Base-by-base conservation (phyloP, 2,329 filamentous ascomycete genomes). In the Erysiphe neolycopersici region DNA sequence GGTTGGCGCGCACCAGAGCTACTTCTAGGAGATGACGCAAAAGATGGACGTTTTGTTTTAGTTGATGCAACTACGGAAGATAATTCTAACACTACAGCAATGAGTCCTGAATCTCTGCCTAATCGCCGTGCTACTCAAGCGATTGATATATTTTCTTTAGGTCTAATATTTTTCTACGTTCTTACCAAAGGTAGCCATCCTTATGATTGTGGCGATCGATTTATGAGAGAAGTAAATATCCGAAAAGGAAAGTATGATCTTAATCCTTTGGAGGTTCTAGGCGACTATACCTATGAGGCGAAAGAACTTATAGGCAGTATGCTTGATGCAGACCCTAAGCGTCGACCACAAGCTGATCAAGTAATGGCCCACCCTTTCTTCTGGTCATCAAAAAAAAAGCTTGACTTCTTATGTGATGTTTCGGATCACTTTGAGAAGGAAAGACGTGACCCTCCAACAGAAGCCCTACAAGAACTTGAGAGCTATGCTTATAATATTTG, bases 151-250 rank as follows among this genome's bases (percentile, higher is more conserved):
- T 98, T 98, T 62, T 93, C 85, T 0, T 69, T 98, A 32, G 89
- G 89, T 1, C 78, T 93, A 43, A 84, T 98, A n/a, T 98, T 94
- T 64, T 95, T 85, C 62, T 98, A 94, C 58, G 85, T 95, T n/a
- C 67, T 98, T 47, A 94, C 87, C 1, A 80, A 84, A 48, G 89
- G 89, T 14, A 73, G 70, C 1, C 89, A 98, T 58, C 89, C 89
- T 0, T 98, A 91, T 54, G 87, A 94, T 56, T 85, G 84, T 48
- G 85, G 89, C 45, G 84, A 89, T 55, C 76, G 83, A 42, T 95
- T 89, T 64, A 91, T 92, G 73, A 75, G 89, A 43, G 89, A 98
- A 60, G 80, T 91, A 53, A 95, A 98, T 59, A 95, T 98, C 53
- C 84, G 92, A 53, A 91, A 92, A 58, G 81, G 82, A 49, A 76